Percentiles rank a stretch among this genome's conserved stretches.
Conservation (phyloP, 768 basidiomycete species). For the Hygrocybe coccinea region DNA sequence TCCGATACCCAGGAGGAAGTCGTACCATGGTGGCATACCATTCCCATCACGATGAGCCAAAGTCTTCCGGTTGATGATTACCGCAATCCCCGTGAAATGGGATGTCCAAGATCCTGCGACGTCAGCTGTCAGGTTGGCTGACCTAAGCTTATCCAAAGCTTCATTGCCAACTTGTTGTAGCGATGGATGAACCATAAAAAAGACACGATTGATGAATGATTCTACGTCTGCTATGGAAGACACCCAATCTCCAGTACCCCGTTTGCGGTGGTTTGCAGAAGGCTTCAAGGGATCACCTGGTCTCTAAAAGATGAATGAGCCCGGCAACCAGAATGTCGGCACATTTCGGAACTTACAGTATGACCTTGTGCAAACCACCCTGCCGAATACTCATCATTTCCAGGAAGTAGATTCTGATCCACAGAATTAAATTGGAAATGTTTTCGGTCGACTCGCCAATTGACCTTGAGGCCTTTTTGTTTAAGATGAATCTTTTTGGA, state of each 20-base stretch:
- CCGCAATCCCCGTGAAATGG: neutral
- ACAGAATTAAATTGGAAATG: neutral
- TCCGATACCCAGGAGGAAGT: neutral
- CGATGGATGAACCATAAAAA: neutral
- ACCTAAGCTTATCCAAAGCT: neutral
- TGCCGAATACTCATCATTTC: neutral
- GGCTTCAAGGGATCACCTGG: neutral
- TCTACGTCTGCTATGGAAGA: neutral
- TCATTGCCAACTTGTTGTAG: neutral
- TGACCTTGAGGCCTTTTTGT: neutral
- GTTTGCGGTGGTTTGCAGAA: neutral
- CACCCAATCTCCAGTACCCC: neutral
- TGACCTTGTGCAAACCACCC: neutral
- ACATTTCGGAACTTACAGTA: neutral
- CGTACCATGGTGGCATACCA: neutral
- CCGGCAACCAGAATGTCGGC: too few species aligned
- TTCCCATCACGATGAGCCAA: neutral
- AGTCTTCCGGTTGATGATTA: neutral
- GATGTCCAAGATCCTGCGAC: neutral
- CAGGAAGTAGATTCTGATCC: neutral
- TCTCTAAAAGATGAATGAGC: neutral
- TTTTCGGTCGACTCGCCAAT: neutral
- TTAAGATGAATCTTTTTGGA: neutral
- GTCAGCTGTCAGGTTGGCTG: neutral
- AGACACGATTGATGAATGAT: neutral